Evolutionary conservation across 352 stramenopile species (phyloP), one percentile per base, ranked within the genome.

Genomic region (Bremia lactucae): DNA sequence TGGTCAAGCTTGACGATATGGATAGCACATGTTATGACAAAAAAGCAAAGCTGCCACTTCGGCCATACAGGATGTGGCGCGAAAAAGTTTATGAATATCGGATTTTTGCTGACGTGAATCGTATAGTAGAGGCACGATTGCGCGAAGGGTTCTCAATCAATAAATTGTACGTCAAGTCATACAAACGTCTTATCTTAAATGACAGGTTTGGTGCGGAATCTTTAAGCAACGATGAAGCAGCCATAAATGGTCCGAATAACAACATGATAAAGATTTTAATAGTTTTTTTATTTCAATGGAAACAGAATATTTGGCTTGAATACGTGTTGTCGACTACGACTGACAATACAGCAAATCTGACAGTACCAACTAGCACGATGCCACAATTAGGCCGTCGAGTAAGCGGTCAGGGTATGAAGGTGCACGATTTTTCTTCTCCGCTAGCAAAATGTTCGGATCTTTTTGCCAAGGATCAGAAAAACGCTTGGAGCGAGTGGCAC

Each of bases 61-160:
- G 72, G 25, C 79, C 81, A 2, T 90, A 91, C 43, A 74, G 76
- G 1, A 72, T 94, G 69, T 94, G 79, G 71, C 81, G 81, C 19
- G 68, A 94, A 53, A 91, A 91, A 15, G 72, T 94, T 15, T 79
- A 91, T 40, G 81, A 94, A 46, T 94, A 91, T 50, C 74, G 78
- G 5, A 91, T 94, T 34, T 70, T 85, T 36, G 74, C 77, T 2
- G 72, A 85, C 16, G 71, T 89, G 11, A 67, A 83, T 49, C 76
- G 78, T 21, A 87, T 94, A 21, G 75, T 89, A 4, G 73, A 89
- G 47, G 81, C 79, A 29, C 68, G 81, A 5, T 59, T 90, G 40
- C 56, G 76, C 35, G 81, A 94, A 71, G 81, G 81, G 1, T 94
- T 94, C 25, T 54, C 53, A 4, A 75, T 89, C n/a, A 89, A 89